Evolutionary conservation across 2,329 filamentous ascomycete genomes (phyloP).

Genomic region (Nannizzia gypsea): DNA sequence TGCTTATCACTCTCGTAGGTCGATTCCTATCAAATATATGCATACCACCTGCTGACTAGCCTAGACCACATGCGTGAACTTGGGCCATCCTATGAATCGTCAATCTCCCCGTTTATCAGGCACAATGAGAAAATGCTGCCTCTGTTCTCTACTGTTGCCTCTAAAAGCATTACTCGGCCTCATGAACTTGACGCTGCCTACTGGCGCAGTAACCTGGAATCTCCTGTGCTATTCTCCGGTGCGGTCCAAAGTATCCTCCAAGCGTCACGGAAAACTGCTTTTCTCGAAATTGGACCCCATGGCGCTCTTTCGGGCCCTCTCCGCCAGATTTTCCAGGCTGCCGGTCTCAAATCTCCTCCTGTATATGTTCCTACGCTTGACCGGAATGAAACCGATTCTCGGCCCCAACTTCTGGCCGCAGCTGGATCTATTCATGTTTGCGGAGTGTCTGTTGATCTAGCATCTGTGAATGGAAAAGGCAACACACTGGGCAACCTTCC

Average conservation of each 20-base stretch:
- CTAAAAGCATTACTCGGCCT: slow-evolving; percentile 2
- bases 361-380: neutral
- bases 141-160: slow-evolving; percentile 18
- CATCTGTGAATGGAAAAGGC: neutral
- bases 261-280: neutral
- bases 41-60: neutral
- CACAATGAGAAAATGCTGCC: slow-evolving; percentile 7
- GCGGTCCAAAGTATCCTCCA: neutral
- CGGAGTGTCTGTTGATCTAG: slow-evolving; percentile 4
- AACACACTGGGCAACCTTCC: slow-evolving; percentile 18
- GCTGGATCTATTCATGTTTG: neutral
- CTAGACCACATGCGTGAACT: slow-evolving; percentile 15
- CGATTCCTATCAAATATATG: neutral
- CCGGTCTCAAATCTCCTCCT: neutral
- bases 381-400: neutral
- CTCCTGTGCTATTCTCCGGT: slow-evolving; percentile 20
- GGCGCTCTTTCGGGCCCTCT: slow-evolving; percentile 18
- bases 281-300: slow-evolving; percentile 24
- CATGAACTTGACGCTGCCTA: slow-evolving; percentile 13
- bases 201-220: slow-evolving; percentile 22
- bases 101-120: neutral
- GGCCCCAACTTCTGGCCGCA: slow-evolving; percentile 8
- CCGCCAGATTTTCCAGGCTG: slow-evolving; percentile 14
- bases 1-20: slow-evolving; percentile 21
- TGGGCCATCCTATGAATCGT: slow-evolving; percentile 11